These are phyloP conservation scores for Gossypium laxum DNA, from an alignment of 441 rosid species.

Conservation along the genomic window DNA sequence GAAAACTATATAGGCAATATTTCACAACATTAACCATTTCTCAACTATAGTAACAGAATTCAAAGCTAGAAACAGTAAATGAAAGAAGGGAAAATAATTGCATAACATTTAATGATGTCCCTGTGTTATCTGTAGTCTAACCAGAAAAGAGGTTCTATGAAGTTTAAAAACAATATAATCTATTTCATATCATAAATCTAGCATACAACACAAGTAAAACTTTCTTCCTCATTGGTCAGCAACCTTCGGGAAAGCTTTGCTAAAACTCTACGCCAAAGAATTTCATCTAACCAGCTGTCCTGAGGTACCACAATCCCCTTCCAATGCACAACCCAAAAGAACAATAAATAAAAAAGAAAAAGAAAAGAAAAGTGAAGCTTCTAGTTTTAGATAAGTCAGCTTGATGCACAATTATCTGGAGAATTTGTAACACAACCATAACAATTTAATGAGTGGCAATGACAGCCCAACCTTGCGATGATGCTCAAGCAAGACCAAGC, in stretches of 20 bases:
- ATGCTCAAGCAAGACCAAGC: background rate
- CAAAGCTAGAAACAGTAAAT: background rate
- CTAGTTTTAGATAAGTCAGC: background rate
- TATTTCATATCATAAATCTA: background rate
- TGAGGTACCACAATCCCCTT: background rate
- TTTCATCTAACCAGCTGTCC: background rate
- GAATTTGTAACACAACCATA: background rate
- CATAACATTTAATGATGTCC: background rate
- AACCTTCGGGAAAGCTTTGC: background rate
- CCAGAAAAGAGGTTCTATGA: background rate
- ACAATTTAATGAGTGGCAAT: background rate
- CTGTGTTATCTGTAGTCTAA: background rate
- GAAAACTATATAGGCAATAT: background rate
- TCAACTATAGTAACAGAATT: slow-evolving; percentile 8
- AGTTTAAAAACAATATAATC: background rate
- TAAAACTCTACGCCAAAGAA: background rate
- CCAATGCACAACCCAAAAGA: background rate
- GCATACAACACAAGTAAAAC: background rate
- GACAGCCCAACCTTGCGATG: background rate
- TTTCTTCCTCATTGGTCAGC: background rate
- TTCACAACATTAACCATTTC: slow-evolving; percentile 12
- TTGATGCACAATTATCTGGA: background rate
- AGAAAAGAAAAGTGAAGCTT: background rate
- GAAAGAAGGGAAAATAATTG: slow-evolving; percentile 9
- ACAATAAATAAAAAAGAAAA: background rate